Conservation (phyloP, 225 moss, liverwort and hornwort species). For the Pseudoscleropodium purum region DNA sequence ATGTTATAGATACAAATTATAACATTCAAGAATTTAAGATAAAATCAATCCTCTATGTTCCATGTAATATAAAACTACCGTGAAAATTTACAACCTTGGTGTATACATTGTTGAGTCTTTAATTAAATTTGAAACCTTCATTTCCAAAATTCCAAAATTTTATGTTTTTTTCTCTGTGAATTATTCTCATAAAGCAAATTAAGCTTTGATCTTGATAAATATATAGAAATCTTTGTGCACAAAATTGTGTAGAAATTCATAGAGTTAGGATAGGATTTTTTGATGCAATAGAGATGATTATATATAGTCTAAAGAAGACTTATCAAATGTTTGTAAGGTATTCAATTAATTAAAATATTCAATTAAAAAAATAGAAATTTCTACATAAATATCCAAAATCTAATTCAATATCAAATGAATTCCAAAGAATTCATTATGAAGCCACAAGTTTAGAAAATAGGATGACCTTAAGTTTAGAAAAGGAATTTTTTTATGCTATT, state of each 20-base stretch:
- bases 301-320: neutral
- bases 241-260: too few species aligned
- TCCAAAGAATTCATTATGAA: neutral
- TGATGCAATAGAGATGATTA: neutral
- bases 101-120: neutral
- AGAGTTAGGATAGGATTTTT: too few species aligned
- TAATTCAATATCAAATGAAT: neutral
- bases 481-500: neutral
- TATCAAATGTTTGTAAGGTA: neutral
- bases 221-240: rapidly evolving
- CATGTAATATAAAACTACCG: neutral
- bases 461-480: too few species aligned
- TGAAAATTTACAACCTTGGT: neutral
- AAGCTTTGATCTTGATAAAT: neutral
- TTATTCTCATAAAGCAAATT: neutral
- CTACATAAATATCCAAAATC: neutral
- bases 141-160: too few species aligned
- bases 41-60: rapidly evolving
- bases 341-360: neutral
- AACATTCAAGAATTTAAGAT: neutral
- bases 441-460: too few species aligned
- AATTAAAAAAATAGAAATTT: neutral
- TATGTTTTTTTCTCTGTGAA: too few species aligned
- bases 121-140: too few species aligned
- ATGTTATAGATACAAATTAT: too few species aligned